A percentile compares a stretch with the other conserved stretches of the same genome.
Evolutionary conservation across 2,329 filamentous ascomycete species (phyloP).

Genomic region (Colletotrichum endophyticum): DNA sequence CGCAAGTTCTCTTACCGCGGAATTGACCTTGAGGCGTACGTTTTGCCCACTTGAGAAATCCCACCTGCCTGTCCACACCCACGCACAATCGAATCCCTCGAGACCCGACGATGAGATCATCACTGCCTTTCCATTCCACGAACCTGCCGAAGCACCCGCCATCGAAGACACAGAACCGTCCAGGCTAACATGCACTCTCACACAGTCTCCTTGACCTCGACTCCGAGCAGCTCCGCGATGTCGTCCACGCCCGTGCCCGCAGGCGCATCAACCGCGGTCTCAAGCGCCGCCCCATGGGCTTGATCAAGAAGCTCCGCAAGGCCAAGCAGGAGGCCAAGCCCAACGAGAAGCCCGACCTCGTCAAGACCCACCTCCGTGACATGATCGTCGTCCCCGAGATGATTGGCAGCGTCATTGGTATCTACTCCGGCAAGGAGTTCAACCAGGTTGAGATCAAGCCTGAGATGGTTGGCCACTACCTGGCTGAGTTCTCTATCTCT

Average conservation of each 20-base stretch:
- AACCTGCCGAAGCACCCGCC: not conserved
- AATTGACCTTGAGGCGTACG: slow-evolving; percentile 99
- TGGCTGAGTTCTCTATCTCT: slow-evolving; percentile 99
- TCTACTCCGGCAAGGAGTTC: slow-evolving; percentile 99
- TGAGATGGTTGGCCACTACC: slow-evolving; percentile 99
- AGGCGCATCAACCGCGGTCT: slow-evolving; percentile 99
- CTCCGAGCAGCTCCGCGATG: slow-evolving; percentile 98
- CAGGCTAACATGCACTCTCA: slow-evolving; percentile 14
- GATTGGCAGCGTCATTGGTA: slow-evolving; percentile 97
- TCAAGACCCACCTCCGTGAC: slow-evolving; percentile 99
- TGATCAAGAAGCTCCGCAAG: slow-evolving; percentile 99
- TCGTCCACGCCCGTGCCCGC: slow-evolving; percentile 98
- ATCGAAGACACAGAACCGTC: slow-evolving; percentile 10
- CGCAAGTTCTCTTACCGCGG: slow-evolving; percentile 99
- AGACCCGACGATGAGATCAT: not conserved
- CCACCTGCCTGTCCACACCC: slow-evolving; percentile 28
- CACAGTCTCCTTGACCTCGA: slow-evolving; percentile 95
- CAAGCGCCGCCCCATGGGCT: slow-evolving; percentile 99
- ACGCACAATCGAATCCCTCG: not conserved
- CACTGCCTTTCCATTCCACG: not conserved
- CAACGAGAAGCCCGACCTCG: slow-evolving; percentile 99
- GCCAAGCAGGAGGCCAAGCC: slow-evolving; percentile 98
- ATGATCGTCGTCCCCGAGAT: slow-evolving; percentile 99
- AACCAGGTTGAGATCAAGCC: slow-evolving; percentile 99
- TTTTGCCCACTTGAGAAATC: slow-evolving; percentile 35